These are phyloP conservation scores for Fusarium mangiferae DNA, from an alignment of 2,329 filamentous ascomycete species.

Conservation along the genomic window DNA sequence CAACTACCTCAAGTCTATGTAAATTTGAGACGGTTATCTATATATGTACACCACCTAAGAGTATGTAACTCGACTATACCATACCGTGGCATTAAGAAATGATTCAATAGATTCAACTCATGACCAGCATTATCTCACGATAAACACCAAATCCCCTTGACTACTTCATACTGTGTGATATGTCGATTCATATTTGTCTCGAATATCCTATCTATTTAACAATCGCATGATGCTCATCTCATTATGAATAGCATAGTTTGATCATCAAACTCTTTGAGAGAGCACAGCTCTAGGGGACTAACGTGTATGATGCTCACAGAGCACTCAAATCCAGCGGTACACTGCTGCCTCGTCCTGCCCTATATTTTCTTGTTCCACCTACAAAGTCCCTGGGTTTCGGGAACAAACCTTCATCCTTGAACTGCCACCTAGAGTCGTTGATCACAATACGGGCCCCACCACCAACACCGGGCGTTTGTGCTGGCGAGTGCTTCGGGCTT, in stretches of 20 bases:
- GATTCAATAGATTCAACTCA: conserved; percentile 1
- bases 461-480: conserved; percentile 42
- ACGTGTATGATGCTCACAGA: conserved; percentile 49
- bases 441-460: conserved; percentile 64
- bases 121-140: background rate
- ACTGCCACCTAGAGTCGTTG: conserved; percentile 85
- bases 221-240: conserved; percentile 34
- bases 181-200: conserved; percentile 7
- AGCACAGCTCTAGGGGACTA: conserved; percentile 18
- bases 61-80: conserved; percentile 41
- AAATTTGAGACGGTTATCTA: conserved; percentile 42
- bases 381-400: conserved; percentile 86
- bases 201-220: conserved; percentile 26
- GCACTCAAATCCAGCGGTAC: conserved; percentile 86
- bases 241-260: conserved; percentile 9
- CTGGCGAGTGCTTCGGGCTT: conserved; percentile 54
- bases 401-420: conserved; percentile 82
- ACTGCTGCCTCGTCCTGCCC: conserved; percentile 91
- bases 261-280: background rate
- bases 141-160: background rate
- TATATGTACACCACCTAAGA: conserved; percentile 43
- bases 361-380: conserved; percentile 80
- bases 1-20: conserved; percentile 88
- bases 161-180: background rate
- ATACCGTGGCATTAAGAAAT: conserved; percentile 35